A percentile compares a stretch with the other conserved stretches of the same genome.
These are phyloP conservation scores for Coemansia sp. DNA, from an alignment of 192 early-diverging fungal species.

Conservation along the genomic window DNA sequence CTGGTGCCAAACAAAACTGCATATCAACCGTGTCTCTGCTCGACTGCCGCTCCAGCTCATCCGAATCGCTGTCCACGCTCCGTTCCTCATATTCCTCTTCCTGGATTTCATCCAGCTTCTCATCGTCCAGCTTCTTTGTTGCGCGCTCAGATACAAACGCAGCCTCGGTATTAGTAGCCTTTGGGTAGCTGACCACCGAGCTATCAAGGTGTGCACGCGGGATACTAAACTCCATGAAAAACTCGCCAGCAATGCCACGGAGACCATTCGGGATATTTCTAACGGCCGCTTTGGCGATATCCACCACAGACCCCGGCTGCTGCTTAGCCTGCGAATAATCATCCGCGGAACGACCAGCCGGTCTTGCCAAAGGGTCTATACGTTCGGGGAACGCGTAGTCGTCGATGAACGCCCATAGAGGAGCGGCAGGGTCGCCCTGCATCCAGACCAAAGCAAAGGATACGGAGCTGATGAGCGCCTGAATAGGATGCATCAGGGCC, in stretches of 20 bases:
- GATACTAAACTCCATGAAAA: conserved; percentile 33
- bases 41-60: neutral
- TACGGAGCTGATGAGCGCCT: conserved; percentile 16
- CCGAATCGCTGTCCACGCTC: neutral
- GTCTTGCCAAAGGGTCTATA: conserved; percentile 16
- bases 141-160: conserved; percentile 7
- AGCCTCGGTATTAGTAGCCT: conserved; percentile 16
- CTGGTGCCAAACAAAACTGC: conserved; percentile 18
- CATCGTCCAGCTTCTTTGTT: neutral
- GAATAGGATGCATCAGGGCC: conserved; percentile 23
- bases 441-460: conserved; percentile 24
- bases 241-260: conserved; percentile 13
- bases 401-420: conserved; percentile 44
- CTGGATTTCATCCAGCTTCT: neutral
- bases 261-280: conserved; percentile 18
- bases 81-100: neutral
- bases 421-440: conserved; percentile 37
- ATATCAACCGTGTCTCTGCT: neutral
- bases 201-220: conserved; percentile 41
- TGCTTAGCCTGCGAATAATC: conserved; percentile 26
- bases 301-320: conserved; percentile 41
- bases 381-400: conserved; percentile 53
- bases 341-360: conserved; percentile 25
- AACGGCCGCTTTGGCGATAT: conserved; percentile 13
- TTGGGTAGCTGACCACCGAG: conserved; percentile 25